Conservation (phyloP, 2,329 filamentous ascomycete genomes). For the Ascochyta koolunga region DNA sequence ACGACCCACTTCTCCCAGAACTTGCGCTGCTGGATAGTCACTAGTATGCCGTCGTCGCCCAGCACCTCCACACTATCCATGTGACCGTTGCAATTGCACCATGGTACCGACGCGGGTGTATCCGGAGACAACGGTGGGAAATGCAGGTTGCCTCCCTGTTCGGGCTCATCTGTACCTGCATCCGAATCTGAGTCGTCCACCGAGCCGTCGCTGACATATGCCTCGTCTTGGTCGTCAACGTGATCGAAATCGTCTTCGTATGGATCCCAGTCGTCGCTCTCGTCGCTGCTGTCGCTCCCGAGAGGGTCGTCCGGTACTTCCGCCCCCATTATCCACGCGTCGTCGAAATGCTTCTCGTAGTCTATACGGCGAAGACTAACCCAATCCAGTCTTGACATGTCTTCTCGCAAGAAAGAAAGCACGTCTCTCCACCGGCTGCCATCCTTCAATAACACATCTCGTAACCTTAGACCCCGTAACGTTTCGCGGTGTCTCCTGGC, state of each 20-base stretch:
- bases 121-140: conserved; percentile 54
- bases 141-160: conserved; percentile 51
- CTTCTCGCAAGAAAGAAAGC: conserved; percentile 60
- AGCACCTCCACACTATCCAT: conserved; percentile 53
- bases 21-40: conserved; percentile 58
- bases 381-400: conserved; percentile 65
- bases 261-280: conserved; percentile 45
- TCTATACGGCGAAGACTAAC: conserved; percentile 67
- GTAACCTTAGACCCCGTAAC: conserved; percentile 64
- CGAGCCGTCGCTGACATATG: conserved; percentile 43
- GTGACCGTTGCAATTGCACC: conserved; percentile 54
- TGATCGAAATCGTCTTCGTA: conserved; percentile 40
- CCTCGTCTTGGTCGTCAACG: conserved; percentile 37
- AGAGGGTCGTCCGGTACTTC: conserved; percentile 57
- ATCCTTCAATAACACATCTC: conserved; percentile 66
- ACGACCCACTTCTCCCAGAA: conserved; percentile 63
- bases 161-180: conserved; percentile 45
- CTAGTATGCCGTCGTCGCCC: conserved; percentile 55
- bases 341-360: conserved; percentile 62
- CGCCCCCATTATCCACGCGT: conserved; percentile 52
- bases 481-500: conserved; percentile 61
- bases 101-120: conserved; percentile 54
- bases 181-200: conserved; percentile 44
- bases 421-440: conserved; percentile 67
- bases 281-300: conserved; percentile 53